These are phyloP conservation scores for Chytriomyces confervae DNA, from an alignment of 192 early-diverging fungal species.

Conservation along the genomic window DNA sequence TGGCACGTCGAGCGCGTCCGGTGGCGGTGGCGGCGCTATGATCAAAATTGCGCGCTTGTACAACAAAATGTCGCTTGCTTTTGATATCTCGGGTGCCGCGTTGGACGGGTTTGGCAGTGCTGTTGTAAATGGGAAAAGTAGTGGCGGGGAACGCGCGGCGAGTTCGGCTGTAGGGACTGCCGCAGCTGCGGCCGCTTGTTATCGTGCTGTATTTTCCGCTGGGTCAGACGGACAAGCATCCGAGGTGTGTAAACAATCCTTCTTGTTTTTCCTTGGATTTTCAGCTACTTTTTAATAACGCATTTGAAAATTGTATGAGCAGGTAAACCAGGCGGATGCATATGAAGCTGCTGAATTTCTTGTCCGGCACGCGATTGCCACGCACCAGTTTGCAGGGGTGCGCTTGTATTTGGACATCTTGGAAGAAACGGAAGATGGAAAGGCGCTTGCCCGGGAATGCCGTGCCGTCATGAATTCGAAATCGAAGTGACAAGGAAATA, in stretches of 20 bases:
- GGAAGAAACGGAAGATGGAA: constrained; percentile 1
- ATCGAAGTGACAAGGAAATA: too few species aligned
- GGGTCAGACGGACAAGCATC: background rate
- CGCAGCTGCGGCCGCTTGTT: background rate
- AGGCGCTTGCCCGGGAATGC: constrained; percentile 5
- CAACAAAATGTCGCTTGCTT: background rate
- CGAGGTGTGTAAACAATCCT: background rate
- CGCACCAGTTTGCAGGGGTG: background rate
- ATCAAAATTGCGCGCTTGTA: background rate
- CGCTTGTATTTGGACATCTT: background rate
- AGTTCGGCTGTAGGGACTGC: background rate
- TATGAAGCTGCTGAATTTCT: constrained; percentile 20
- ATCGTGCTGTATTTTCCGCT: background rate
- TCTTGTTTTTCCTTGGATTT: background rate
- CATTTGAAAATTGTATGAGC: too few species aligned
- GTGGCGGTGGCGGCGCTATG: background rate
- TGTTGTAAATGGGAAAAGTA: background rate
- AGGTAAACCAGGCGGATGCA: background rate
- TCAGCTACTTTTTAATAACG: background rate
- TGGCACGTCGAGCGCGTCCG: background rate
- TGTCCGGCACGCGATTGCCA: background rate
- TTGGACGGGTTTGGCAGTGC: background rate
- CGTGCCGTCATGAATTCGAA: background rate
- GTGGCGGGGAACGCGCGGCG: background rate
- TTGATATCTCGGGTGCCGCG: background rate